phyloP scores from a whole-genome alignment of 768 basidiomycete species.

The Chiua virens region DNA sequence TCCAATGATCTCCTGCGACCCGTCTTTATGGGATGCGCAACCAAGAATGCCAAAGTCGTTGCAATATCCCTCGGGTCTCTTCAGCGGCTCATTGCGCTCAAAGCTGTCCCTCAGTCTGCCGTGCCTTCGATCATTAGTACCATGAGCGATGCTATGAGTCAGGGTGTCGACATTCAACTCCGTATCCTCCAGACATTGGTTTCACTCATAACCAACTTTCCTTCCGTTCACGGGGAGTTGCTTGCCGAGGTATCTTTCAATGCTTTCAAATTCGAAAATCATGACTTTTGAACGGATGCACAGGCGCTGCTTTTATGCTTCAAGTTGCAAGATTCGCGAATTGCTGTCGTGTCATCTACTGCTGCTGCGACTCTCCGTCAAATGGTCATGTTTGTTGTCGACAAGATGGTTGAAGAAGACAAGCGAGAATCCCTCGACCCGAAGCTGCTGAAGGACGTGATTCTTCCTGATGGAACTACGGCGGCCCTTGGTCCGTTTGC shows the following conservation, averaged over 20 bases:
- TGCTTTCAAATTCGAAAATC: neutral
- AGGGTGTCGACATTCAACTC: constrained; percentile 96
- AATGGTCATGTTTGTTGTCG: constrained; percentile 96
- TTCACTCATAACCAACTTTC: constrained; percentile 87
- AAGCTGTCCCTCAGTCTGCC: constrained; percentile 78
- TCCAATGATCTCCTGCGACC: constrained; percentile 81
- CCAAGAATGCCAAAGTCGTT: constrained; percentile 91
- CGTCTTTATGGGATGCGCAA: constrained; percentile 91
- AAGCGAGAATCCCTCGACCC: constrained; percentile 33
- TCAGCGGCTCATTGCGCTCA: constrained; percentile 84
- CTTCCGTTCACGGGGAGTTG: constrained; percentile 73
- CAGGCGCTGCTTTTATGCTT: constrained; percentile 93
- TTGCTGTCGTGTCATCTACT: constrained; percentile 94
- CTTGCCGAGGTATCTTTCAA: constrained; percentile 70
- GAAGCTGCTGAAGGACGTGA: constrained; percentile 36
- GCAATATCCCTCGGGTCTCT: constrained; percentile 89
- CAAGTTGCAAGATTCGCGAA: constrained; percentile 92
- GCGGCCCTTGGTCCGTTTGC: constrained; percentile 71
- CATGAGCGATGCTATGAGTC: constrained; percentile 84
- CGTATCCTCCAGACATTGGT: constrained; percentile 91
- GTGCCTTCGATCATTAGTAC: constrained; percentile 80
- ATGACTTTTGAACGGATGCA: neutral
- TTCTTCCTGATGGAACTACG: constrained; percentile 67
- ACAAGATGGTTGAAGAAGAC: constrained; percentile 87
- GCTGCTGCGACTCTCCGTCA: constrained; percentile 95